phyloP scores from a whole-genome alignment of 345 rosid genomes.

The Eutrema heterophyllum region DNA sequence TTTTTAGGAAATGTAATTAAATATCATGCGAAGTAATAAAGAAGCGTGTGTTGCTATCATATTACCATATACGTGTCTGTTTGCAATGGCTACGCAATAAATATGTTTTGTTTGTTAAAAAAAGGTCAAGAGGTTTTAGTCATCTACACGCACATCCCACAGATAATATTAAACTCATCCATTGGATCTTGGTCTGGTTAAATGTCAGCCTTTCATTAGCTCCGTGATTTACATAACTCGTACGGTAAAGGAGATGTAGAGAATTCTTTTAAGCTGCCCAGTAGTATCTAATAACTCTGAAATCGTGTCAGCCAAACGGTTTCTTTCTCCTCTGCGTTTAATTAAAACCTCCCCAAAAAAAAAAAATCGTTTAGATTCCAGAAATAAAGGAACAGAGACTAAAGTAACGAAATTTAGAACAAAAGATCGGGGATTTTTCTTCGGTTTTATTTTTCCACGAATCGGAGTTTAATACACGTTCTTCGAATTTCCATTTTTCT shows the following conservation, averaged over 20 bases:
- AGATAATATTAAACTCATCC: not conserved
- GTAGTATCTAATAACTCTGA: slow-evolving; percentile 16
- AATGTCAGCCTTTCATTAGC: not conserved
- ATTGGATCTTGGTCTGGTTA: not conserved
- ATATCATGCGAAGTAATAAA: not conserved
- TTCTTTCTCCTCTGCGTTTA: slow-evolving; percentile 9
- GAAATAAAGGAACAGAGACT: slow-evolving; percentile 33
- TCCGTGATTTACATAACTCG: not conserved
- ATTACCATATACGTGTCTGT: slow-evolving; percentile 26
- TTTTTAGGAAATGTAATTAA: not conserved
- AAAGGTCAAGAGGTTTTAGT: not conserved
- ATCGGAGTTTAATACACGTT: no score
- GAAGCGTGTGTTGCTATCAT: slow-evolving; percentile 2
- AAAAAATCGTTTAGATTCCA: slow-evolving; percentile 18
- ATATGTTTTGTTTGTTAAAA: not conserved
- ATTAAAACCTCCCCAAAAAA: not conserved
- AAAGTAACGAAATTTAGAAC: not conserved
- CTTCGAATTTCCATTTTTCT: not conserved
- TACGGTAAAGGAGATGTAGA: not conserved
- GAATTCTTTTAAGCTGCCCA: not conserved
- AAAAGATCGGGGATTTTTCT: not conserved
- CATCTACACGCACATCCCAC: slow-evolving; percentile 1
- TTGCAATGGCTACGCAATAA: slow-evolving; percentile 16
- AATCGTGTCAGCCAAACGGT: slow-evolving; percentile 29
- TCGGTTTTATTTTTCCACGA: not conserved